phyloP scores from a whole-genome alignment of 2,329 filamentous ascomycete genomes.

The Cryphonectria naterciae region DNA sequence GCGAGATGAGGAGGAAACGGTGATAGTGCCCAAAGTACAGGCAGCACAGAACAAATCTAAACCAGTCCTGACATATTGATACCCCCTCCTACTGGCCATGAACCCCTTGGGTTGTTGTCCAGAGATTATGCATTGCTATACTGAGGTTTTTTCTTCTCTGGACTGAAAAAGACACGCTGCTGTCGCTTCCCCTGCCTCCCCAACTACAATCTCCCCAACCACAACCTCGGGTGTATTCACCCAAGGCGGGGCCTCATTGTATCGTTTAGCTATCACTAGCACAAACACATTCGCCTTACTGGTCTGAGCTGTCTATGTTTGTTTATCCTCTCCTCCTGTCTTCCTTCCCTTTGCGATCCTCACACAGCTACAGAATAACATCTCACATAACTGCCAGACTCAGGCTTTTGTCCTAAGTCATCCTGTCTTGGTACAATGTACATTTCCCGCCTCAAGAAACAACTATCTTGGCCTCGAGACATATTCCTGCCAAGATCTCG shows the following conservation, averaged over 20 bases:
- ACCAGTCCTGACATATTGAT: not conserved
- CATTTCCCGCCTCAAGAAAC: not conserved
- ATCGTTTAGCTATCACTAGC: not conserved
- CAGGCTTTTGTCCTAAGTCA: not conserved
- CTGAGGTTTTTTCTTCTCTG: not conserved
- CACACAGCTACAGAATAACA: not conserved
- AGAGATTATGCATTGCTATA: not conserved
- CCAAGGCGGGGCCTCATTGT: not conserved
- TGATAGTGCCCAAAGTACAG: not conserved
- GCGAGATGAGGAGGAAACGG: constrained; percentile 34
- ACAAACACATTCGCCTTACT: not conserved
- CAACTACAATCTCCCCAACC: not conserved
- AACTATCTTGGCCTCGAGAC: constrained; percentile 12
- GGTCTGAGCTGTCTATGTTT: not conserved
- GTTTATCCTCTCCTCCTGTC: not conserved
- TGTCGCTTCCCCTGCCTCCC: not conserved
- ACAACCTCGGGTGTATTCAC: not conserved
- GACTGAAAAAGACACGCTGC: not conserved
- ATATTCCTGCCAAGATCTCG: not conserved
- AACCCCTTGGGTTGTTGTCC: not conserved
- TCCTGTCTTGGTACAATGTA: not conserved
- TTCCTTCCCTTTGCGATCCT: not conserved
- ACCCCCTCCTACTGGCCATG: not conserved
- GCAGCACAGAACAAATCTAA: not conserved
- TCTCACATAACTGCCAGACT: not conserved